Conservation (phyloP, 176 grass and related monocot species). For the Calamus simplicifolius region DNA sequence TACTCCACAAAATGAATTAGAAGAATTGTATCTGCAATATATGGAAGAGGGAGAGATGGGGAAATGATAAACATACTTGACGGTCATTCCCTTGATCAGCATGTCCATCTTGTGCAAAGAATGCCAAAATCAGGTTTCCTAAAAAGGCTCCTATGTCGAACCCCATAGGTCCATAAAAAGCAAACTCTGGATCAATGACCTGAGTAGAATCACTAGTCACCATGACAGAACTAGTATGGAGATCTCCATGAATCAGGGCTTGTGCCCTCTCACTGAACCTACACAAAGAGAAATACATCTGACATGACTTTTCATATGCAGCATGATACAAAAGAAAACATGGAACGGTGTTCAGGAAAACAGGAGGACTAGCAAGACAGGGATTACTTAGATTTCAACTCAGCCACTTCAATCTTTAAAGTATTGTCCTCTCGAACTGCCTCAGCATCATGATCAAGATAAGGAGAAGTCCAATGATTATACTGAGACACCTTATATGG, state of each 20-base stretch:
- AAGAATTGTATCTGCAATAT: too few species aligned
- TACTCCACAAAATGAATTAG: too few species aligned
- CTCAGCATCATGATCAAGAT: constrained; percentile 69
- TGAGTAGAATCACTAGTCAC: constrained; percentile 73
- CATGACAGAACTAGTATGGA: constrained; percentile 91
- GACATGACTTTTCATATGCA: neutral
- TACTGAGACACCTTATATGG: constrained; percentile 63
- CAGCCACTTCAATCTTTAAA: constrained; percentile 65
- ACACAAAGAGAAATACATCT: neutral
- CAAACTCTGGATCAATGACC: constrained; percentile 94
- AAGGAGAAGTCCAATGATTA: constrained; percentile 72
- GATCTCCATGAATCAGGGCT: constrained; percentile 94
- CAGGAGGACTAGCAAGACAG: too few species aligned
- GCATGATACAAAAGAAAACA: neutral
- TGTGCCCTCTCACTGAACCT: constrained; percentile 94
- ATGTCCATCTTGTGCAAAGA: constrained; percentile 90
- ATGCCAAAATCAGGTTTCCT: constrained; percentile 83
- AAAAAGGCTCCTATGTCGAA: constrained; percentile 93
- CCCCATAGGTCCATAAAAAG: constrained; percentile 87
- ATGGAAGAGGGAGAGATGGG: too few species aligned
- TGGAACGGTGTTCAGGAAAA: too few species aligned
- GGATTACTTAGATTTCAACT: constrained; percentile 63
- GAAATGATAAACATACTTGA: constrained; percentile 28
- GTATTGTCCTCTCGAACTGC: constrained; percentile 50
- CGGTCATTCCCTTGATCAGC: constrained; percentile 63